Evolutionary conservation across 768 basidiomycete species (phyloP), one percentile per base, ranked within the genome.

Genomic region (Pleurotus pulmonarius): DNA sequence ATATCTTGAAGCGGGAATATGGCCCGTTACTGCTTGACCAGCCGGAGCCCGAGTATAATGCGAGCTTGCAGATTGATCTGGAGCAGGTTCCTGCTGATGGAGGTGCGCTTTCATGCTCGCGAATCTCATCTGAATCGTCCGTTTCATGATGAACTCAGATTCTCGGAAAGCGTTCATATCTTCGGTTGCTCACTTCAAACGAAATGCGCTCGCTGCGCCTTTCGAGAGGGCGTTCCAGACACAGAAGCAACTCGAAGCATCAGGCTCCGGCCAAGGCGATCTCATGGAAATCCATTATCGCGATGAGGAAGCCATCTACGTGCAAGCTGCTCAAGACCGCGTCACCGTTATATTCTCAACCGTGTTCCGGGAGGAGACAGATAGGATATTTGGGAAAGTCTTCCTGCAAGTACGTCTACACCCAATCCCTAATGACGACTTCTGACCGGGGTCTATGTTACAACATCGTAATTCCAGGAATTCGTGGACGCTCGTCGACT

Each of bases 331-430:
- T 41, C 82, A 85, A 46, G 97, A 99, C 77, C 90, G 97, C 59
- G 96, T 99, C 51, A 98, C 97, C 0, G 92, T 98, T 57, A 91
- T 98, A 66, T 98, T 99, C 74, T 94, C 92, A 3, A 99, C 97
- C 16, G 81, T 97, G 49, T 99, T 99, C 77, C 82, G 88, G 62
- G 97, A 98, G 65, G 97, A 99, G 71, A 97, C 96, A 1, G 97
- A 99, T 71, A 83, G 94, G 54, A 92, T 98, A 49, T 93, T 93
- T 69, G 97, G 97, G 12, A 95, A 94, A 70, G 89, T 98, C n/a
- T 99, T 99, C 77, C 73, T 99, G 53, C 97, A 98, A 82, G 94
- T 93, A 60, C 60, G 73, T 60, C n/a, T 20, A 11, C 18, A 2
- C 52, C 41, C 22, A 37, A 20, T 25, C 24, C 5, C 48, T 45